Conservation (phyloP, 23 red algal species). For the Gracilaria caudata region DNA sequence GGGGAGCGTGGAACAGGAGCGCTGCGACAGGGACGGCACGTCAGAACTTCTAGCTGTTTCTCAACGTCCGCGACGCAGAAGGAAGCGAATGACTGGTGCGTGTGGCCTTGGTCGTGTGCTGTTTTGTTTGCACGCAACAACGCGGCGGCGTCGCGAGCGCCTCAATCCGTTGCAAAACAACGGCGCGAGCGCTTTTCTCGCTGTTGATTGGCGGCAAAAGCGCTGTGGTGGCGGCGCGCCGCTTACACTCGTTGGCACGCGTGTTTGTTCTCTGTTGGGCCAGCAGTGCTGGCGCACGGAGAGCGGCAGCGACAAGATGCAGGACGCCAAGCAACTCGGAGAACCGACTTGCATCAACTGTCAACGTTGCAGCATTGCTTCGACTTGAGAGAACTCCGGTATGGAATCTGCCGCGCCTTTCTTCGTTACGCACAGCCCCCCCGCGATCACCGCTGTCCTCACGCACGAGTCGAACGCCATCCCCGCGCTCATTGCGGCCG, state of each 20-base stretch:
- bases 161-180: neutral
- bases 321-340: too few relatives aligned
- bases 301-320: too few relatives aligned
- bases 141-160: too few relatives aligned
- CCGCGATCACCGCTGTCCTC: conserved; percentile 26
- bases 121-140: too few relatives aligned
- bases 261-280: too few relatives aligned
- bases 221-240: neutral
- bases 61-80: too few relatives aligned
- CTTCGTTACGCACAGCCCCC: conserved; percentile 26
- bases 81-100: neutral
- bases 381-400: conserved; percentile 22
- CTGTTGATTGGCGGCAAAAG: neutral
- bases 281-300: too few relatives aligned
- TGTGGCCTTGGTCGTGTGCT: neutral
- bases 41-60: too few relatives aligned
- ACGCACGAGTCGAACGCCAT: neutral
- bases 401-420: conserved; percentile 41
- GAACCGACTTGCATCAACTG: too few relatives aligned
- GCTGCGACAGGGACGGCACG: too few relatives aligned
- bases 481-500: conserved; percentile 12
- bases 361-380: neutral
- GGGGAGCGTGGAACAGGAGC: too few relatives aligned
- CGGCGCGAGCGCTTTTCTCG: too few relatives aligned
- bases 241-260: neutral